These are phyloP conservation scores for Rhododendron simsii DNA, from an alignment of 148 eudicot genomes.

Conservation along the genomic window DNA sequence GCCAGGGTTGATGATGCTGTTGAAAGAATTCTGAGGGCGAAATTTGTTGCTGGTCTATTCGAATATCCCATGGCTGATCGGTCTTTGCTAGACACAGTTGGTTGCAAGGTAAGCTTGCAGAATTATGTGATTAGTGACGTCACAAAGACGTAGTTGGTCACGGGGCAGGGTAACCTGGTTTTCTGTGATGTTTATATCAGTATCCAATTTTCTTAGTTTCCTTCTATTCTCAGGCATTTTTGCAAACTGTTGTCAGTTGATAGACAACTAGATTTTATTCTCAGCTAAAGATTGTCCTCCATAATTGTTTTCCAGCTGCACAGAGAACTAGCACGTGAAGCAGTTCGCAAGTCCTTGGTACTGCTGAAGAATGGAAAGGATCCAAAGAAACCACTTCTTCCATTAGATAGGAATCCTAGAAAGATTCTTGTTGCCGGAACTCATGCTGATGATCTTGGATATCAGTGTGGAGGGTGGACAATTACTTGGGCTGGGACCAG, in stretches of 20 bases:
- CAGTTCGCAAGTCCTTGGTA: conserved; percentile 87
- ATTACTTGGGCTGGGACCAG: conserved; percentile 64
- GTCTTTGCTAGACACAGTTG: conserved; percentile 66
- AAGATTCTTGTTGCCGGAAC: conserved; percentile 82
- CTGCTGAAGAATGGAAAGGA: conserved; percentile 86
- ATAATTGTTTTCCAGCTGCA: conserved; percentile 44
- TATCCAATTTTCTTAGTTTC: not conserved
- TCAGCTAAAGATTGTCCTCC: conserved; percentile 4
- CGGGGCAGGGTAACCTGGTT: not conserved
- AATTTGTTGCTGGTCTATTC: conserved; percentile 81
- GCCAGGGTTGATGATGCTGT: conserved; percentile 94
- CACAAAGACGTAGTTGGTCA: not conserved
- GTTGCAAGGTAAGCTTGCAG: conserved; percentile 68
- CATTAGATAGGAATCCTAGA: conserved; percentile 59
- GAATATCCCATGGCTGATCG: conserved; percentile 77
- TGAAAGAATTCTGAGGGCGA: conserved; percentile 81
- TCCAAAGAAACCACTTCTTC: conserved; percentile 60
- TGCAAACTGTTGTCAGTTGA: not conserved
- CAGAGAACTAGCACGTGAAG: conserved; percentile 93
- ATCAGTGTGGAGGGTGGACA: conserved; percentile 99
- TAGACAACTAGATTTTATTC: not conserved
- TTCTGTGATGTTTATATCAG: not conserved
- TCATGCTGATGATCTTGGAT: conserved; percentile 98
- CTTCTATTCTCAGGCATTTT: not conserved
- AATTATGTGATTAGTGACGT: conserved; percentile 1